A percentile compares a stretch with the other conserved stretches of the same genome.
Evolutionary conservation across 345 rosid species (phyloP).

Genomic region (Laguncularia racemosa): DNA sequence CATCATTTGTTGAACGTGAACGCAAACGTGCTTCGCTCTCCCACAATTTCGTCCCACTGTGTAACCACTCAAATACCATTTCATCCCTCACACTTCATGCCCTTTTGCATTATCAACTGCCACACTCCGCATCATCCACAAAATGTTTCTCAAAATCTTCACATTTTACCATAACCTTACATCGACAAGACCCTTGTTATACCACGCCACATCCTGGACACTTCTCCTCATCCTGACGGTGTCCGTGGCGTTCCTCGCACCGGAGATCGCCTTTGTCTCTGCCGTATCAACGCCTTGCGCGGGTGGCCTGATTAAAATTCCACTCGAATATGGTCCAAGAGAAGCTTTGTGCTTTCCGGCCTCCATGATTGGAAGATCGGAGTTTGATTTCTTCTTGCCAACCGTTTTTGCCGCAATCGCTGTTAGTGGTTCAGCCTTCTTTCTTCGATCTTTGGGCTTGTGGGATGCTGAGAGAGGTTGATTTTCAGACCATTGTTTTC

Average conservation of each 20-base stretch:
- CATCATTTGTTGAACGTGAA: too few species aligned
- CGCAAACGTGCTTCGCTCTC: too few species aligned
- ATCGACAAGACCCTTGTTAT: constrained; percentile 6
- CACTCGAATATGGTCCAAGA: constrained; percentile 20
- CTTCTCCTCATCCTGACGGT: constrained; percentile 18
- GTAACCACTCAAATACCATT: too few species aligned
- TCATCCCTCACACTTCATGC: too few species aligned
- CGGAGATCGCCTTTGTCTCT: constrained; percentile 31
- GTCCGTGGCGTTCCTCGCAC: constrained; percentile 19
- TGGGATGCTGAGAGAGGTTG: constrained; percentile 7
- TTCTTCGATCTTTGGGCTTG: constrained; percentile 25
- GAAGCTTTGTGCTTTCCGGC: constrained; percentile 25
- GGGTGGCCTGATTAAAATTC: constrained; percentile 20
- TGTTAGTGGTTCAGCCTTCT: constrained; percentile 26
- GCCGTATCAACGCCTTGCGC: constrained; percentile 20
- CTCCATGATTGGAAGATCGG: constrained; percentile 22
- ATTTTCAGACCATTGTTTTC: too few species aligned
- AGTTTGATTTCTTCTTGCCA: constrained; percentile 31
- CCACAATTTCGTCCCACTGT: too few species aligned
- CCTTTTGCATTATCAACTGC: too few species aligned
- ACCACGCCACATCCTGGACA: constrained; percentile 24
- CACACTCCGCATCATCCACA: too few species aligned
- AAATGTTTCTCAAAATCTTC: too few species aligned
- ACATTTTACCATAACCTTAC: too few species aligned
- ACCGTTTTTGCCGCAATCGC: constrained; percentile 24